Conservation (phyloP, 2,329 filamentous ascomycete genomes). For the Monosporascus sp. region DNA sequence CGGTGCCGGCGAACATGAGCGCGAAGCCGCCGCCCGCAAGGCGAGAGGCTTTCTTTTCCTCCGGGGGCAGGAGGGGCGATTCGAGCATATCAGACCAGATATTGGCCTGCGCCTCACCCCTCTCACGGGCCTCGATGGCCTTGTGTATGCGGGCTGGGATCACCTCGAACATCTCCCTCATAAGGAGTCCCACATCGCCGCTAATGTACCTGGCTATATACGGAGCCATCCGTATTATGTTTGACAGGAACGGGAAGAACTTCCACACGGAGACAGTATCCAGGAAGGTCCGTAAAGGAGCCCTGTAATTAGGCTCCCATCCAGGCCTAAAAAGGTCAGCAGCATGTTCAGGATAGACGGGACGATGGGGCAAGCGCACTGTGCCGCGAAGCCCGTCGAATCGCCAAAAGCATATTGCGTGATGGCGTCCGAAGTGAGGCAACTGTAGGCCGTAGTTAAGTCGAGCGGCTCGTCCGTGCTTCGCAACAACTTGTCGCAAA, state of each 20-base stretch:
- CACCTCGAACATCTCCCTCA: constrained; percentile 7
- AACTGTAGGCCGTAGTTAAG: constrained; percentile 13
- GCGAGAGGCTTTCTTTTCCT: constrained; percentile 30
- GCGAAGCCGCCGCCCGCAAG: constrained; percentile 35
- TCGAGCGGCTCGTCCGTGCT: constrained; percentile 21
- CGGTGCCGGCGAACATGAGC: constrained; percentile 33
- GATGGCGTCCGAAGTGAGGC: constrained; percentile 15
- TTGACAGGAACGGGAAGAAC: constrained; percentile 12
- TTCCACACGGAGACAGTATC: constrained; percentile 17
- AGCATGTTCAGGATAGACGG: too few relatives aligned
- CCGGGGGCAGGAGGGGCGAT: constrained; percentile 26
- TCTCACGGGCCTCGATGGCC: constrained; percentile 25
- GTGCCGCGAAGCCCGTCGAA: constrained; percentile 15
- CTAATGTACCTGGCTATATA: constrained; percentile 14
- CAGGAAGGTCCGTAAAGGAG: constrained; percentile 16
- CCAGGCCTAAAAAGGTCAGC: constrained; percentile 8
- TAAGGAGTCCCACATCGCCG: constrained; percentile 9
- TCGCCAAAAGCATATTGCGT: constrained; percentile 21
- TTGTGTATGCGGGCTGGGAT: constrained; percentile 24
- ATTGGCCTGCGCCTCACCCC: constrained; percentile 24
- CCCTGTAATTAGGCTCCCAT: constrained; percentile 20
- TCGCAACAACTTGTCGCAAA: constrained; percentile 24
- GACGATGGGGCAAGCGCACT: too few relatives aligned
- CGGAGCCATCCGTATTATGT: constrained; percentile 12
- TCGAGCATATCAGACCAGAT: constrained; percentile 28